phyloP scores from a whole-genome alignment of 2,329 filamentous ascomycete species.

The Helicocarpus griseus region DNA sequence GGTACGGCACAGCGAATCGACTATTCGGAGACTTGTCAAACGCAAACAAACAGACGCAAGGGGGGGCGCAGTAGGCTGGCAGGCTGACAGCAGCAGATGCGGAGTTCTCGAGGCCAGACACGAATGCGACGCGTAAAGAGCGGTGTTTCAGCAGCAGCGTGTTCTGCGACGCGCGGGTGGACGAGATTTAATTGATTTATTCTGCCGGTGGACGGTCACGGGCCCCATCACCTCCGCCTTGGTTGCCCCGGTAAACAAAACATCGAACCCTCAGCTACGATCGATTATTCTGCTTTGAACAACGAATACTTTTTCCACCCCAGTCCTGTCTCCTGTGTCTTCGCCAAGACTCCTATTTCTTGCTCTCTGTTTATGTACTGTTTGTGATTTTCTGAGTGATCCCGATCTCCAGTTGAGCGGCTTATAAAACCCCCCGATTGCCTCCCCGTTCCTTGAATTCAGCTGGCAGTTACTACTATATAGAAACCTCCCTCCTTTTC shows the following conservation, averaged over 20 bases:
- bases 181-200: not conserved
- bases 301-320: not conserved
- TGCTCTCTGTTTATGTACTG: not conserved
- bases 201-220: not conserved
- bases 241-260: constrained; percentile 14
- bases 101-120: too few species aligned
- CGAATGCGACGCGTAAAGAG: not conserved
- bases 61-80: too few species aligned
- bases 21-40: not conserved
- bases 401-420: not conserved
- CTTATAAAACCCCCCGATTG: not conserved
- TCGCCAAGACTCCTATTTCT: not conserved
- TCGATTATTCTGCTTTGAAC: not conserved
- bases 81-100: too few species aligned
- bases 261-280: not conserved
- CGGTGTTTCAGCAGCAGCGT: not conserved
- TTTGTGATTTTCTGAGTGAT: not conserved
- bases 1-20: not conserved
- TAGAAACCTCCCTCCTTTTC: not conserved
- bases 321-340: not conserved
- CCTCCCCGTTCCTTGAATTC: not conserved
- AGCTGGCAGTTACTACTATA: not conserved
- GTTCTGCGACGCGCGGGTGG: not conserved
- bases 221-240: too few species aligned
- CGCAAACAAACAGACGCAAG: too few species aligned